phyloP scores from a whole-genome alignment of 495 filamentous ascomycete genomes.

The Entonaema liquescens region DNA sequence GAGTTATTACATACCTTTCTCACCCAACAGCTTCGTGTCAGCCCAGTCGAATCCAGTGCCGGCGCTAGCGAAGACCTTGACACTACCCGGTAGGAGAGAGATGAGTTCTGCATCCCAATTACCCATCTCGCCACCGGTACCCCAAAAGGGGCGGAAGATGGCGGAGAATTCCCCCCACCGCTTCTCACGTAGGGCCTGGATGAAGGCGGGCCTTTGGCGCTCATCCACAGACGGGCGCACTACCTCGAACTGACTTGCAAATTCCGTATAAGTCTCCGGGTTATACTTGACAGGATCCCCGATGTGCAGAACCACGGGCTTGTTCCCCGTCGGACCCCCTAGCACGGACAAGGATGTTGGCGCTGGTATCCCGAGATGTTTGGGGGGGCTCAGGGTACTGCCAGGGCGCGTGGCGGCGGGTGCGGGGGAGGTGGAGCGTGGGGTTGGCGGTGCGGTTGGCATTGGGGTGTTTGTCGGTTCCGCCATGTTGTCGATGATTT shows the following conservation, averaged over 20 bases:
- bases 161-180: conserved; percentile 77
- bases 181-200: conserved; percentile 66
- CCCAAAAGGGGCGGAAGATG: conserved; percentile 82
- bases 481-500: conserved; percentile 47
- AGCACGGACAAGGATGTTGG: conserved; percentile 31
- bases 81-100: conserved; percentile 66
- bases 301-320: conserved; percentile 68
- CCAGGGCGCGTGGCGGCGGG: conserved; percentile 29
- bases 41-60: conserved; percentile 84
- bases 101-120: conserved; percentile 78
- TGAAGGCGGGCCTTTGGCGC: conserved; percentile 66
- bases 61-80: conserved; percentile 75
- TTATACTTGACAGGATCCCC: conserved; percentile 76
- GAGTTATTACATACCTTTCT: conserved; percentile 63
- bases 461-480: conserved; percentile 60
- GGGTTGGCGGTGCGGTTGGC: conserved; percentile 58
- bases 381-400: conserved; percentile 34
- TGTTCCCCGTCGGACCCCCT: conserved; percentile 26
- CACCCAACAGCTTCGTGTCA: conserved; percentile 71
- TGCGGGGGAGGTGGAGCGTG: conserved; percentile 54
- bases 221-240: conserved; percentile 62
- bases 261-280: conserved; percentile 62
- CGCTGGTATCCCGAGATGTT: conserved; percentile 23
- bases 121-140: conserved; percentile 81
- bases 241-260: conserved; percentile 66